Base-by-base conservation (phyloP, 768 basidiomycete genomes). In the Daedaleopsis nitida region DNA sequence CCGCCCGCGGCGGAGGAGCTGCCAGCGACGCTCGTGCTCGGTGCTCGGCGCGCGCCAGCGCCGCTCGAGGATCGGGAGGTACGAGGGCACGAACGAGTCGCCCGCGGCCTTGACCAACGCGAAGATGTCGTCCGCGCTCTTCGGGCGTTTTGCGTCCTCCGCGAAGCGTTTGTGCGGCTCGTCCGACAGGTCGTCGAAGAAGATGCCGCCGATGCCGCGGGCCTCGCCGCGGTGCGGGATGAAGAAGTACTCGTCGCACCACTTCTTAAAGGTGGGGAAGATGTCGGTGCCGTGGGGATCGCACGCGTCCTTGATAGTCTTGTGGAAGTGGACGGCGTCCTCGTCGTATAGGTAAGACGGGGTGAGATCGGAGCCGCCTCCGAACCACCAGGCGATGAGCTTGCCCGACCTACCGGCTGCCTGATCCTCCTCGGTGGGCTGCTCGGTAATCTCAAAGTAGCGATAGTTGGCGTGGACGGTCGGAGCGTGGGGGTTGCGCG, bases 161-260 rank as follows among this genome's bases (percentile, higher is more conserved):
- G 78, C 75, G 35, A 94, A 78, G n/a, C 86, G 84, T n/a, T 79
- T 70, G 71, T 94, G 92, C 3, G 78, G 74, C 37, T 83, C 83
- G 52, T 80, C 81, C 66, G 81, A 86, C 58, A 98, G 84, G 72
- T 99, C 97, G 73, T 98, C 97, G 70, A 98, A 96, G 80, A 98
- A 98, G 57, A 99, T 78, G 0, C 97, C 97, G 35, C 97, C 97
- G 52, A 99, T 76, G 5, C 97, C 97, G 47, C 97, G 85, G 2
- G 86, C 76, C 77, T 98, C 97, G 34, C 76, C 71, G 12, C 97
- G 86, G 73, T 98, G 97, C 17, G 91, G 82, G 69, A 98, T 90
- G 74, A 82, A 89, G 75, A 99, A 99, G 78, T 99, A 99, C 72
- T 96, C 89, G 75, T 98, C 97, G 77, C 96, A 98, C 94, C 95